phyloP scores from a whole-genome alignment of 148 eudicot species.

The Diospyros kaki region DNA sequence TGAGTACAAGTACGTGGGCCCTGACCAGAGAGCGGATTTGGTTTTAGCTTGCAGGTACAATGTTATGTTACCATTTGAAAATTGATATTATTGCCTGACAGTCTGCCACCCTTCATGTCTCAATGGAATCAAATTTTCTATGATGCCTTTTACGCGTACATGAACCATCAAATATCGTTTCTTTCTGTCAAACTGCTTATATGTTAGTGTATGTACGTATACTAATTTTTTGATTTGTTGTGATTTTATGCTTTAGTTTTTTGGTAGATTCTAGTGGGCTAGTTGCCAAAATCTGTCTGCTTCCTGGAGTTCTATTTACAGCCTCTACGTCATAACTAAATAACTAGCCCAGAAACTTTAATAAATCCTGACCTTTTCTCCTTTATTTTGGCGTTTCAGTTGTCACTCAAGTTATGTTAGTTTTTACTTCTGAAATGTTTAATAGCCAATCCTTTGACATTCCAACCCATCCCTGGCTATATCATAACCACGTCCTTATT shows the following conservation, averaged over 20 bases:
- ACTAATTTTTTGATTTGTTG: no score
- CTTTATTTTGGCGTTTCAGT: background rate
- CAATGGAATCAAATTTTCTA: background rate
- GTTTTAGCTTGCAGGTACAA: constrained; percentile 90
- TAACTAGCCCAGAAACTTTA: background rate
- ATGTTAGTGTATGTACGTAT: no score
- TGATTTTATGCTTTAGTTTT: no score
- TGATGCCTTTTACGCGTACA: background rate
- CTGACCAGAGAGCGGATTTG: constrained; percentile 88
- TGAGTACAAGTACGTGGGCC: constrained; percentile 90
- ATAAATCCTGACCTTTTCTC: background rate
- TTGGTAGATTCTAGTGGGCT: background rate
- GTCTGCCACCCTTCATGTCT: background rate
- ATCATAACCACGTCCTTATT: no score
- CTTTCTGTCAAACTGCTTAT: no score
- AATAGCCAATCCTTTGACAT: no score
- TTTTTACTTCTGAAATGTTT: no score
- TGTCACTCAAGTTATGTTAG: background rate
- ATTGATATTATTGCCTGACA: background rate
- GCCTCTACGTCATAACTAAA: background rate
- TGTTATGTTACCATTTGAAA: background rate
- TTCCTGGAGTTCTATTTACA: background rate
- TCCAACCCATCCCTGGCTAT: no score
- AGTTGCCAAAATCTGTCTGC: background rate
- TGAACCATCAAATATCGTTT: background rate